phyloP scores from a whole-genome alignment of 1,284 basidiomycete species.

The Meira miltonrushii region DNA sequence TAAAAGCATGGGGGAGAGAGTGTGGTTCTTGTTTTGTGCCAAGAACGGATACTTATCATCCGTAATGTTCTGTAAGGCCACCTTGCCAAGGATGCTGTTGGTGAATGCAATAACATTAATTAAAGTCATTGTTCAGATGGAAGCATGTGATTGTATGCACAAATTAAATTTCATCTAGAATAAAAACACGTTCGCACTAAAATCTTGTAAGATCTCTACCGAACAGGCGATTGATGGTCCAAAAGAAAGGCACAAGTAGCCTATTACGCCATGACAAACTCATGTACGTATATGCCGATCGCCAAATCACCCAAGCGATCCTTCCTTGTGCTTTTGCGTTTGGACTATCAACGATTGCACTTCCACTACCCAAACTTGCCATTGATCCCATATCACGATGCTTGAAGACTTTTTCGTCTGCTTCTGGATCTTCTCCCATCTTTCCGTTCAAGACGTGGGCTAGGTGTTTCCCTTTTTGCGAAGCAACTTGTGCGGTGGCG shows the following conservation, averaged over 20 bases:
- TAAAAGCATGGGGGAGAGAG: too few relatives aligned
- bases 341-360: slow-evolving; percentile 43
- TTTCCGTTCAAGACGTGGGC: slow-evolving; percentile 28
- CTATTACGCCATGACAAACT: slow-evolving; percentile 39
- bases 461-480: slow-evolving; percentile 40
- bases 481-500: slow-evolving; percentile 53
- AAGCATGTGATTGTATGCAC: too few relatives aligned
- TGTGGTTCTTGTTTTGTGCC: too few relatives aligned
- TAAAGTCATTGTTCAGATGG: too few relatives aligned
- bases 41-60: too few relatives aligned
- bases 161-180: too few relatives aligned
- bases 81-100: too few relatives aligned
- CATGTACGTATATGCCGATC: slow-evolving; percentile 73
- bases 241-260: slow-evolving; percentile 13
- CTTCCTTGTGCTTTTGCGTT: slow-evolving; percentile 54
- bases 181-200: slow-evolving; percentile 4
- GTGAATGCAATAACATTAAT: too few relatives aligned
- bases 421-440: slow-evolving; percentile 12
- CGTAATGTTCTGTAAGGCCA: too few relatives aligned
- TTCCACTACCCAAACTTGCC: slow-evolving; percentile 74
- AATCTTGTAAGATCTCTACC: slow-evolving; percentile 11
- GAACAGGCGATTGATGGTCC: slow-evolving; percentile 15
- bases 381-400: slow-evolving; percentile 70
- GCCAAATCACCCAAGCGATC: slow-evolving; percentile 70
- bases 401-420: slow-evolving; percentile 58